Base-by-base conservation (phyloP, 495 filamentous ascomycete genomes). In the Penicillium turbatum region DNA sequence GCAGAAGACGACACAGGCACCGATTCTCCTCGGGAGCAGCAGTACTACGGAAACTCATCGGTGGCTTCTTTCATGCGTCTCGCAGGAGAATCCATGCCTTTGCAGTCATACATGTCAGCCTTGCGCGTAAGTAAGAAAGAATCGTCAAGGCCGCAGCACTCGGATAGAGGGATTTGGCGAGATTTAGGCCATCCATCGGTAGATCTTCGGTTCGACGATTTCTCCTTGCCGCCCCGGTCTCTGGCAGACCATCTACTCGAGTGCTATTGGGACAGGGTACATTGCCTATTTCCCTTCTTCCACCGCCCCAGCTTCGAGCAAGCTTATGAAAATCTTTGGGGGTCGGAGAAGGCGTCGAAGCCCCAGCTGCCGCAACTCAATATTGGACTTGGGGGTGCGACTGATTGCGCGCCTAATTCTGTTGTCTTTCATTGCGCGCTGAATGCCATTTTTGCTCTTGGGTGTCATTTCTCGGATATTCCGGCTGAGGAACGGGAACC, bases 261-360 rank as follows among this genome's bases (percentile, higher is more conserved):
- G 3, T 67, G 65, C 12, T 79, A 68, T 48, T 78, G 69, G 64
- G 63, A 72, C 13, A 53, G 66, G 19, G 64, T 77, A 0, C 68
- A 72, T 48, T 73, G 67, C 51, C 55, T 77, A 0, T 76, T 75
- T 46, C 75, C 76, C 0, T 72, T 78, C 48, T 71, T 78, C 37
- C 68, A 79, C 54, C 72, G 72, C 6, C 71, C 71, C 0, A 69
- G 65, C 15, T 76, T 79, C 44, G 53, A 73, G 41, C 55, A 56
- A 11, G 74, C 72, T 2, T 78, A 77, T 45, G 64, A 71, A 17
- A 72, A 65, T 38, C 60, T 79, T 3, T 78, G 74, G 76, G 52
- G 52, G 1, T 53, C 68, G 0, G 44, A 59, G 1, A 62, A 66
- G 9, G 55, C 68, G 47, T 44, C 59, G 6, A 66, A 47, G 6